Evolutionary conservation across 2,329 filamentous ascomycete species (phyloP), one percentile per base, ranked within the genome.

Genomic region (Drechslerella stenobrocha): DNA sequence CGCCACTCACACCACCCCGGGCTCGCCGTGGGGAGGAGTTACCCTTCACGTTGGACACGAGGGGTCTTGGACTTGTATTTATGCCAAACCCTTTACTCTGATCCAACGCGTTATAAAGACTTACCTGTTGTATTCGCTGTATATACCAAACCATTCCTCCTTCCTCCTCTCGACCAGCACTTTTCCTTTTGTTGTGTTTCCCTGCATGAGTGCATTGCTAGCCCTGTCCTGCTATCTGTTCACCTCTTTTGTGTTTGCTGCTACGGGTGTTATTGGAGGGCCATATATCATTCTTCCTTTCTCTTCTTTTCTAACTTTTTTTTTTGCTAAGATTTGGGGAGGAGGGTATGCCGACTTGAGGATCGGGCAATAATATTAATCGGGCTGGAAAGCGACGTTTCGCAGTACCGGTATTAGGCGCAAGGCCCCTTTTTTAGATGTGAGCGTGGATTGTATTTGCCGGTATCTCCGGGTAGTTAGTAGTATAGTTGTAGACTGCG

Each of bases 191-290:
- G 15, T 42, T 42, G 4, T n/a, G n/a, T 37, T 8, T 37, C 15
- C 34, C n/a, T 37, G 34, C n/a, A n/a, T n/a, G n/a, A n/a, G 4
- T 37, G 5, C 8, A 42, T 42, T 42, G 37, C 6, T 42, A 30
- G 28, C 28, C 11, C 28, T n/a, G n/a, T 42, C 18, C 15, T 20
- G 13, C 22, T 42, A 7, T 7, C 13, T 15, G 7, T 37, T 6
- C n/a, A n/a, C 5, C n/a, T 37, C 15, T 37, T n/a, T 18, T 42
- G 18, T 42, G 15, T 20, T 7, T 42, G 37, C 9, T 42, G 15
- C 22, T 20, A 18, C 18, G 37, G 37, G 37, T 42, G 37, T 42
- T 42, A 42, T 42, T 30, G 28, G 37, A 18, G 22, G 37, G 37
- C n/a, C 37, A 42, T 42, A 42, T 42, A 37, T 37, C 13, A 15